A percentile compares a stretch with the other conserved stretches of the same genome.
These are phyloP conservation scores for Candida sanyaensis DNA, from an alignment of 1,139 yeast genomes.

Conservation along the genomic window DNA sequence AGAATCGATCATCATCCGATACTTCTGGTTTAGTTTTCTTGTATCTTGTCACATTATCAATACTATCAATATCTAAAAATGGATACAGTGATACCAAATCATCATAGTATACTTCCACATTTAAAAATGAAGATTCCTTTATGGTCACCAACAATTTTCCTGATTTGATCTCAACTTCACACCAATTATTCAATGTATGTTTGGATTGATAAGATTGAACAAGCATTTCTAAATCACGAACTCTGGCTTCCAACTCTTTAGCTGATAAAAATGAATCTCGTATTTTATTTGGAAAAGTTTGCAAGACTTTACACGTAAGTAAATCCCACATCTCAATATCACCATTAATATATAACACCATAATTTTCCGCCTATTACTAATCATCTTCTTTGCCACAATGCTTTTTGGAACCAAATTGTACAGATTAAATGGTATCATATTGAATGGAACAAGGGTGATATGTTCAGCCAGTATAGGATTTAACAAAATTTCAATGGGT, in stretches of 20 bases:
- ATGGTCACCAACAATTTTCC: constrained; percentile 78
- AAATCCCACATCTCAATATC: constrained; percentile 79
- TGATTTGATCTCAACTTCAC: constrained; percentile 81
- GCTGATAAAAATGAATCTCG: constrained; percentile 16
- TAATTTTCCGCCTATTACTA: constrained; percentile 78
- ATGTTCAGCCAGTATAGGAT: constrained; percentile 39
- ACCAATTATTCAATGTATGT: constrained; percentile 85
- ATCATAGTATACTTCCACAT: constrained; percentile 77
- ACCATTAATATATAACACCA: constrained; percentile 78
- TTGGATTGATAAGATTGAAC: constrained; percentile 64
- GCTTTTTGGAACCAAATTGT: constrained; percentile 59
- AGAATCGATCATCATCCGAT: constrained; percentile 50
- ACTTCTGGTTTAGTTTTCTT: constrained; percentile 23
- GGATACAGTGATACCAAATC: constrained; percentile 57
- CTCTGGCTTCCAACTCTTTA: constrained; percentile 30
- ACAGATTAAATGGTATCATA: constrained; percentile 42
- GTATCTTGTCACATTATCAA: constrained; percentile 21
- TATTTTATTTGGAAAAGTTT: constrained; percentile 31
- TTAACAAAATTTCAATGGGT: constrained; percentile 46
- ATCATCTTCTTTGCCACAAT: constrained; percentile 55
- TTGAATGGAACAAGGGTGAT: constrained; percentile 46
- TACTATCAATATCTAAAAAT: constrained; percentile 25
- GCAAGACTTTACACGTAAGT: constrained; percentile 56
- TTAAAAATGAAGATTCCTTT: constrained; percentile 52
- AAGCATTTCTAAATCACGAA: constrained; percentile 60